A percentile compares a stretch with the other conserved stretches of the same genome.
Conservation (phyloP, 2,329 filamentous ascomycete species). For the Claviceps quebecensis region DNA sequence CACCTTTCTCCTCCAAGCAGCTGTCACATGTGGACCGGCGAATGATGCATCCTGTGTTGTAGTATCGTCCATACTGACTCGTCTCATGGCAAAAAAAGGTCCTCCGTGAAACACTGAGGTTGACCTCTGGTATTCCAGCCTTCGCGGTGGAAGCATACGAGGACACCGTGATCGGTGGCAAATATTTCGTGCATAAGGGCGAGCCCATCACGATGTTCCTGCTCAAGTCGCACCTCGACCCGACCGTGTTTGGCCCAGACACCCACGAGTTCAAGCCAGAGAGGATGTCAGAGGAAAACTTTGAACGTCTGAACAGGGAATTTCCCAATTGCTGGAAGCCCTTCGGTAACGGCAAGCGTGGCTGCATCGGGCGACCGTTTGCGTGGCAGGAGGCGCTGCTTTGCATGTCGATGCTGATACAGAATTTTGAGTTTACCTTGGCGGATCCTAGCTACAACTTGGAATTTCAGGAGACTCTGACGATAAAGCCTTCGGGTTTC, state of each 20-base stretch:
- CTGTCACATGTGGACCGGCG: no score
- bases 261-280: slow-evolving; percentile 55
- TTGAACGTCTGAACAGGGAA: slow-evolving; percentile 44
- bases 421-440: slow-evolving; percentile 55
- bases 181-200: slow-evolving; percentile 42
- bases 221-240: slow-evolving; percentile 44
- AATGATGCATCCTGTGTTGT: no score
- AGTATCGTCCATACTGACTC: no score
- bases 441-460: slow-evolving; percentile 47
- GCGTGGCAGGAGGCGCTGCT: slow-evolving; percentile 61
- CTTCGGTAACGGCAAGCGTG: slow-evolving; percentile 58
- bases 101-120: slow-evolving; percentile 51
- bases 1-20: neutral
- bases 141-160: slow-evolving; percentile 41
- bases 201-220: slow-evolving; percentile 37
- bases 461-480: slow-evolving; percentile 40
- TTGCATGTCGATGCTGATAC: slow-evolving; percentile 47
- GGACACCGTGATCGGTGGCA: slow-evolving; percentile 42
- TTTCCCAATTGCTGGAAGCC: slow-evolving; percentile 55
- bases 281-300: slow-evolving; percentile 56
- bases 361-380: slow-evolving; percentile 59
- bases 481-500: slow-evolving; percentile 50
- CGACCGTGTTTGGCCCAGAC: slow-evolving; percentile 49
- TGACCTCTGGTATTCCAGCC: slow-evolving; percentile 45
- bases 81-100: slow-evolving; percentile 19